Evolutionary conservation across 495 filamentous ascomycete genomes (phyloP).

Genomic region (Lepraria neglecta): DNA sequence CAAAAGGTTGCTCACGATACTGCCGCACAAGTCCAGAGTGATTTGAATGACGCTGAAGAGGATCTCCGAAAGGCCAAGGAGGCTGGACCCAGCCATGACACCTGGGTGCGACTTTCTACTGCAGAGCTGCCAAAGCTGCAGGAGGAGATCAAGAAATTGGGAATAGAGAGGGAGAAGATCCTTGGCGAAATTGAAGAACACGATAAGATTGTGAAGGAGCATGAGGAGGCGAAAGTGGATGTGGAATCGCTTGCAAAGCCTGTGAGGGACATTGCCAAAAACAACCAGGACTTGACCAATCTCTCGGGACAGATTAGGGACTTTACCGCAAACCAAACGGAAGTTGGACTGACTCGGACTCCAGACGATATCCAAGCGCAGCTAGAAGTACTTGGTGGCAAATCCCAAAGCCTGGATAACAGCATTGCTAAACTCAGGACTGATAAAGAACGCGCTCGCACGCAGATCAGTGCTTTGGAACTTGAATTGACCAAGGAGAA

Average conservation of each 20-base stretch:
- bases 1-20: conserved; percentile 50
- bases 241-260: conserved; percentile 68
- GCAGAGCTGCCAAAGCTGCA: conserved; percentile 65
- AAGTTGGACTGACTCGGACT: conserved; percentile 54
- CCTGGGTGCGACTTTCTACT: conserved; percentile 58
- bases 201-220: conserved; percentile 61
- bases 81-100: conserved; percentile 63
- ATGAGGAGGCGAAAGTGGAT: conserved; percentile 60
- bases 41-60: conserved; percentile 46
- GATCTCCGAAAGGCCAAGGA: conserved; percentile 51
- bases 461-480: conserved; percentile 61
- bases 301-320: conserved; percentile 65
- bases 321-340: conserved; percentile 63
- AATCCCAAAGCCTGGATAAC: conserved; percentile 54
- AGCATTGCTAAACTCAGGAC: conserved; percentile 54
- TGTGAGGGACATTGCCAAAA: conserved; percentile 67
- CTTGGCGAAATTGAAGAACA: conserved; percentile 64
- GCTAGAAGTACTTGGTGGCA: conserved; percentile 59
- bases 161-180: conserved; percentile 51
- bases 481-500: conserved; percentile 62
- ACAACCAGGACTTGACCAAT: conserved; percentile 60
- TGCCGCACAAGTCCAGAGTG: conserved; percentile 47
- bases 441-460: conserved; percentile 66
- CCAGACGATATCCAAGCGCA: conserved; percentile 80
- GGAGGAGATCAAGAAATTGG: conserved; percentile 51